Evolutionary conservation across 495 filamentous ascomycete genomes (phyloP).

Genomic region (Friedmanniomyces endolithicus): DNA sequence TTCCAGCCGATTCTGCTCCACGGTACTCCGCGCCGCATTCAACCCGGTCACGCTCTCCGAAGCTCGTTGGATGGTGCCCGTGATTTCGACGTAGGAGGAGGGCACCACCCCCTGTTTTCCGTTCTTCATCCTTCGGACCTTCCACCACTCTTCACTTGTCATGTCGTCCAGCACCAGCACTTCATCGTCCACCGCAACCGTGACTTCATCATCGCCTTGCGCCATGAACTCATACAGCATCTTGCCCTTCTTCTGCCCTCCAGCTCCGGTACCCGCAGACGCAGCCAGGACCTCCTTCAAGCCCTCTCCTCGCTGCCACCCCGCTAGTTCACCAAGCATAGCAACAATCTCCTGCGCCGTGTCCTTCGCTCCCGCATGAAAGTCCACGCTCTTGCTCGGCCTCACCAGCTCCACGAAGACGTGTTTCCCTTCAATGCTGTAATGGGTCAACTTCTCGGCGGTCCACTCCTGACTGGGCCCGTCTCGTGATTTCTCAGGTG

Average conservation of each 20-base stretch:
- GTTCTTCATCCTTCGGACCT: constrained; percentile 79
- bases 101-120: constrained; percentile 96
- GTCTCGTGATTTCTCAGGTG: constrained; percentile 67
- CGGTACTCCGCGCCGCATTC: constrained; percentile 55
- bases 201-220: constrained; percentile 93
- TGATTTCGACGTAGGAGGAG: constrained; percentile 86
- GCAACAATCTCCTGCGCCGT: constrained; percentile 86
- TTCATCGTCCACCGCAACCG: constrained; percentile 78
- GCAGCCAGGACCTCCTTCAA: constrained; percentile 78
- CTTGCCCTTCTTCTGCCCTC: constrained; percentile 63
- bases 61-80: constrained; percentile 42
- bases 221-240: constrained; percentile 94
- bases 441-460: constrained; percentile 82
- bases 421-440: constrained; percentile 95
- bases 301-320: constrained; percentile 69
- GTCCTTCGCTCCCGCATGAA: constrained; percentile 95
- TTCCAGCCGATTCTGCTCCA: constrained; percentile 74
- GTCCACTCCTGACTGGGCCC: constrained; percentile 84
- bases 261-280: constrained; percentile 43
- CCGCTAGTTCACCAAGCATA: constrained; percentile 78
- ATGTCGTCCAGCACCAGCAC: constrained; percentile 80
- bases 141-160: constrained; percentile 97
- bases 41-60: constrained; percentile 38
- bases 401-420: constrained; percentile 87
- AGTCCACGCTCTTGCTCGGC: constrained; percentile 86